Conservation (phyloP, 305 asterid genomes). For the Solanum hybrid region DNA sequence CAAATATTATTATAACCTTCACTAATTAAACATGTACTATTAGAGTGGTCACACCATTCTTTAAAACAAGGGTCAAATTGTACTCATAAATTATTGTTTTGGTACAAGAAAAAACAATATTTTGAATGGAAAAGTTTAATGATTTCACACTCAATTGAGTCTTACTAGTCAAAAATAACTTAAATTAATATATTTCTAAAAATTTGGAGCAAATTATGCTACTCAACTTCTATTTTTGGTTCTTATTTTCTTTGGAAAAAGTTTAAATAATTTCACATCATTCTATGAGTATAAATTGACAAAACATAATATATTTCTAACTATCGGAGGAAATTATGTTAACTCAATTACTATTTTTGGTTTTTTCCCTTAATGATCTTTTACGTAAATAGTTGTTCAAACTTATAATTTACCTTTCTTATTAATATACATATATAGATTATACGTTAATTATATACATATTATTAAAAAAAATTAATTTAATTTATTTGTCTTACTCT, state of each 20-base stretch:
- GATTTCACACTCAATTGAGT: neutral
- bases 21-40: neutral
- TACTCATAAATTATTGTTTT: neutral
- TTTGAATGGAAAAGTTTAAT: neutral
- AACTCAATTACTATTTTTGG: neutral
- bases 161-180: neutral
- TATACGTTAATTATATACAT: neutral
- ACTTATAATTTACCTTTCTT: neutral
- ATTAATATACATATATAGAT: neutral
- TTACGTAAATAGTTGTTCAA: neutral
- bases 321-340: neutral
- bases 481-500: neutral
- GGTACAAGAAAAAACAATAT: neutral
- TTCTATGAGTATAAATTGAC: neutral
- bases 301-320: neutral
- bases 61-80: neutral
- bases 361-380: neutral
- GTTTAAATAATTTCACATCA: neutral
- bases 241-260: neutral
- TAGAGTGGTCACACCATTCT: neutral
- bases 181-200: neutral
- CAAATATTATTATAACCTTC: neutral
- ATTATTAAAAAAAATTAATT: neutral
- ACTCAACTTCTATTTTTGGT: neutral
- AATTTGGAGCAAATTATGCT: neutral